These are phyloP conservation scores for Thalassiosira mediterranea DNA, from an alignment of 352 stramenopile genomes.

Conservation along the genomic window DNA sequence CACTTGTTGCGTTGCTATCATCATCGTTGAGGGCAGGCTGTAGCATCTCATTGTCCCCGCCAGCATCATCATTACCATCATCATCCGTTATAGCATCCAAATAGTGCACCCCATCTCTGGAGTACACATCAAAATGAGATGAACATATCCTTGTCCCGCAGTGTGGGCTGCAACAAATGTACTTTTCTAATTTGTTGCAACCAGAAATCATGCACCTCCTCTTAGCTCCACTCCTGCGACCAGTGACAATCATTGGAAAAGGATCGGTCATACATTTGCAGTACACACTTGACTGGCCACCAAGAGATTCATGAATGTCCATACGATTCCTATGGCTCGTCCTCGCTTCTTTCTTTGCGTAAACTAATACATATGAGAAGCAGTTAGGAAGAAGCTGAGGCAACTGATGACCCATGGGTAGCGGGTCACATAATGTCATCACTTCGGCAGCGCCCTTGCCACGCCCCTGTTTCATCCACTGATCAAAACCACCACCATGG, in stretches of 20 bases:
- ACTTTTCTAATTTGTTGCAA: conserved; percentile 13
- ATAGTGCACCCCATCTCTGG: neutral
- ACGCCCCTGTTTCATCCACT: no score
- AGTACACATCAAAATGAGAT: neutral
- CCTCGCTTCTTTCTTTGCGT: no score
- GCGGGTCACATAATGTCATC: no score
- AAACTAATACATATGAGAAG: no score
- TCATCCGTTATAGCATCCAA: neutral
- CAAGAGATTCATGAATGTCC: conserved; percentile 14
- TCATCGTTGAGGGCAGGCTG: neutral
- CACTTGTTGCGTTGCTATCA: neutral
- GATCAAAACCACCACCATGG: no score
- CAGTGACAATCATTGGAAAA: conserved; percentile 18
- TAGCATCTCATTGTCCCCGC: neutral
- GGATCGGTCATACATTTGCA: conserved; percentile 7
- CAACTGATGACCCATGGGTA: no score
- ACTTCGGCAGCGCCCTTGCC: no score
- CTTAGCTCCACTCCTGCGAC: neutral
- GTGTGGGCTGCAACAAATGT: conserved; percentile 5
- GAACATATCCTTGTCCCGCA: conserved; percentile 9
- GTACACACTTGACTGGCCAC: conserved; percentile 14
- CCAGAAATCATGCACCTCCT: conserved; percentile 7
- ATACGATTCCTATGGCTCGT: no score
- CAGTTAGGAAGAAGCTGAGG: no score
- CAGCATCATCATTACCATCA: conserved; percentile 5